Conservation (phyloP, 257 asterid genomes). For the Gynochthodes officinalis region DNA sequence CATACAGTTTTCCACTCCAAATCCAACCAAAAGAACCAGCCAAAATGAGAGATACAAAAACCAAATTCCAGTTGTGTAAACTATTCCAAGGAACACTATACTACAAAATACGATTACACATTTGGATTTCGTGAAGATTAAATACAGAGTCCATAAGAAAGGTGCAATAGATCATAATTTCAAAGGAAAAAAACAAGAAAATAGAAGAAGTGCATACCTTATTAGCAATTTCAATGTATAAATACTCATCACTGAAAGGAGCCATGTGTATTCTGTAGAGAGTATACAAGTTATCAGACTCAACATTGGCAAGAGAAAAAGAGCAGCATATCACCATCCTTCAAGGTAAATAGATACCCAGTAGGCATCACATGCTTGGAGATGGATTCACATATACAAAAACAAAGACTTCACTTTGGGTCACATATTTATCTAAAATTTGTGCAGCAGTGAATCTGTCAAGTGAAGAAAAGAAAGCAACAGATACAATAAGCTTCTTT, state of each 20-base stretch:
- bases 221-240: conserved; percentile 83
- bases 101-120: neutral
- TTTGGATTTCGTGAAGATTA: neutral
- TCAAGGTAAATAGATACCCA: neutral
- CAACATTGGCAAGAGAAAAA: neutral
- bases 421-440: neutral
- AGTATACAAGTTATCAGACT: conserved; percentile 18
- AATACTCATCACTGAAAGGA: conserved; percentile 92
- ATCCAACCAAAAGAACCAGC: neutral
- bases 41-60: neutral
- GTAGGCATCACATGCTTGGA: neutral
- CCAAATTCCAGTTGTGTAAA: neutral
- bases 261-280: conserved; percentile 97
- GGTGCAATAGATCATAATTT: neutral
- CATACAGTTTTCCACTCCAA: neutral
- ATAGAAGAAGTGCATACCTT: conserved; percentile 50
- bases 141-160: neutral
- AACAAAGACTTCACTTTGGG: neutral
- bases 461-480: neutral
- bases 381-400: neutral
- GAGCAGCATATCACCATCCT: neutral
- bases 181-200: neutral
- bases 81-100: neutral
- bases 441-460: neutral
- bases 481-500: neutral